A percentile compares a stretch with the other conserved stretches of the same genome.
Evolutionary conservation across 2,329 filamentous ascomycete genomes (phyloP).

Genomic region (Stagonosporopsis chrysanthemi): DNA sequence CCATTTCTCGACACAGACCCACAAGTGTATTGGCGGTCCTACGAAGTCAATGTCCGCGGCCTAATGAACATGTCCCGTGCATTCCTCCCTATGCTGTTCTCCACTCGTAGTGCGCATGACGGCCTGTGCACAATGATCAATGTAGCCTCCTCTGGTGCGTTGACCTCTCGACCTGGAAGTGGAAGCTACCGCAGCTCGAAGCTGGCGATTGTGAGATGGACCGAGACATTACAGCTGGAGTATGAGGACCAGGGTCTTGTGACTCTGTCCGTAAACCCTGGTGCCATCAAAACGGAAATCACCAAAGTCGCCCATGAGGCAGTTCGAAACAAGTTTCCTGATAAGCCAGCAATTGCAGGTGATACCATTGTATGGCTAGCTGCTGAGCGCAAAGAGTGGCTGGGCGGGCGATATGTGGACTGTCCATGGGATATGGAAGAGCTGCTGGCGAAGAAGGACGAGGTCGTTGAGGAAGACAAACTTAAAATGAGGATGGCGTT

Average conservation of each 20-base stretch:
- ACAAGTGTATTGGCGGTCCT: background rate
- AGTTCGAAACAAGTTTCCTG: background rate
- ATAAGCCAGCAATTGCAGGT: background rate
- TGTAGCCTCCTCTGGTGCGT: background rate
- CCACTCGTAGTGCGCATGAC: background rate
- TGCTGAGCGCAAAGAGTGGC: background rate
- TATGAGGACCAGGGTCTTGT: background rate
- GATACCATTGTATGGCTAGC: background rate
- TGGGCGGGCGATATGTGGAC: background rate
- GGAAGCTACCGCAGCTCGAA: constrained; percentile 2
- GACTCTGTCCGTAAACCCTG: background rate
- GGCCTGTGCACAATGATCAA: background rate
- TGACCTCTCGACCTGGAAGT: background rate
- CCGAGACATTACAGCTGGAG: background rate
- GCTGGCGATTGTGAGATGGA: background rate
- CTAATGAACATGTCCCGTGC: background rate
- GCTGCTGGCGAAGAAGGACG: background rate
- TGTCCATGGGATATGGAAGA: background rate
- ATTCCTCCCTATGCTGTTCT: background rate
- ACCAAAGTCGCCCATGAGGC: background rate
- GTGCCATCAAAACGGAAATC: background rate
- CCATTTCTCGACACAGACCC: background rate
- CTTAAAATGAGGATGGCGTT: background rate
- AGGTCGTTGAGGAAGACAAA: background rate
- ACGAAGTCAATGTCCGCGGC: background rate